Conservation (phyloP, 352 stramenopile species). For the Aphanomyces stellatus region DNA sequence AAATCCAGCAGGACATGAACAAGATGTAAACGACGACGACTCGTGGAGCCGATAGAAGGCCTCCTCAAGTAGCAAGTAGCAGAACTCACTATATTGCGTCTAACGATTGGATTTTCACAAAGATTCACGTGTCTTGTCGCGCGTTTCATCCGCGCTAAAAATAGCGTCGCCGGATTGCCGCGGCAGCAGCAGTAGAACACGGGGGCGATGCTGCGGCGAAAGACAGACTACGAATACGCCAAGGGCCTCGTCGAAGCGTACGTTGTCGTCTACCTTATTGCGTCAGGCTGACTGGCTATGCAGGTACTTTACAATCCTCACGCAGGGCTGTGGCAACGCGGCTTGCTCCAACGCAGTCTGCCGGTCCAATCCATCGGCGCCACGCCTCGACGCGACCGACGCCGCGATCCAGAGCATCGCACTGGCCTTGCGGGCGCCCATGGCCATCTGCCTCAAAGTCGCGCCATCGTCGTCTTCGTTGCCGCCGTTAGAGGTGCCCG, state of each 20-base stretch:
- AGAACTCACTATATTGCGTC: neutral
- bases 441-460: constrained; percentile 6
- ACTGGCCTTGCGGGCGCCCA: neutral
- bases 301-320: constrained; percentile 16
- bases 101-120: neutral
- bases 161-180: neutral
- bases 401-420: constrained; percentile 10
- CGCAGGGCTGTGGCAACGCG: constrained; percentile 7
- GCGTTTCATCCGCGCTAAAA: neutral
- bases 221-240: constrained; percentile 17
- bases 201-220: constrained; percentile 10
- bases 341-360: constrained; percentile 9
- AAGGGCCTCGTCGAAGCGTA: constrained; percentile 19
- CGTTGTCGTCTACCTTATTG: neutral
- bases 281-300: neutral
- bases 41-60: neutral
- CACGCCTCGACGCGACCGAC: neutral
- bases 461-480: neutral
- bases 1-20: constrained; percentile 55
- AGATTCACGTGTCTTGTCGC: neutral
- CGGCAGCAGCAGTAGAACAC: no score
- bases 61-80: neutral
- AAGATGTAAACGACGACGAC: constrained; percentile 16
- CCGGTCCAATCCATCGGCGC: neutral
- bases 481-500: neutral